These are phyloP conservation scores for Penicillium sp. DNA, from an alignment of 2,329 filamentous ascomycete species.

Conservation along the genomic window DNA sequence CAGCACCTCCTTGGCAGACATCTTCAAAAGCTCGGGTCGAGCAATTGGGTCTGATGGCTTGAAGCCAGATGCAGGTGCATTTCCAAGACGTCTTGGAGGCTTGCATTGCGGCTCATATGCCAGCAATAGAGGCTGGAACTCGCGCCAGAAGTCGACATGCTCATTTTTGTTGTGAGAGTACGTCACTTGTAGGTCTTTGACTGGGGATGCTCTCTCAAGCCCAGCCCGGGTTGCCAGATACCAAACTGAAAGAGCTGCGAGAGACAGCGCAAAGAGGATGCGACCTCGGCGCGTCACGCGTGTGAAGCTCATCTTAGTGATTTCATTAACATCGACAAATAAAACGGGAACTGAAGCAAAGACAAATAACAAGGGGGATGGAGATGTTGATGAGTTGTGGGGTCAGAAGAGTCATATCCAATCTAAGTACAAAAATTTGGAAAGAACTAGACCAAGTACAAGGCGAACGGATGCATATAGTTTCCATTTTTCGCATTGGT, in stretches of 20 bases:
- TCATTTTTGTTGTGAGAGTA: slow-evolving; percentile 10
- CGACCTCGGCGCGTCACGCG: slow-evolving; percentile 13
- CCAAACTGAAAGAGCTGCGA: slow-evolving; percentile 12
- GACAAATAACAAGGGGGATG: slow-evolving; percentile 1
- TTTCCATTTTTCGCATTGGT: background rate
- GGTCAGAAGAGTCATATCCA: background rate
- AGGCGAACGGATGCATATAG: slow-evolving; percentile 1
- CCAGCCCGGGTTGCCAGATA: background rate
- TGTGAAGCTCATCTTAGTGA: slow-evolving; percentile 7
- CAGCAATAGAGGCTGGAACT: slow-evolving; percentile 36
- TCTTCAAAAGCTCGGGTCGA: slow-evolving; percentile 38
- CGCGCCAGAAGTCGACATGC: slow-evolving; percentile 37
- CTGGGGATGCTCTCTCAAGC: background rate
- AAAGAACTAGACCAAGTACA: background rate
- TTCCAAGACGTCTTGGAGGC: slow-evolving; percentile 29
- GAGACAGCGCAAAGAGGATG: slow-evolving; percentile 3
- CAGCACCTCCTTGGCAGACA: slow-evolving; percentile 34
- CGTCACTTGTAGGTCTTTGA: background rate
- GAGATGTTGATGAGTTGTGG: background rate
- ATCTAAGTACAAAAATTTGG: background rate
- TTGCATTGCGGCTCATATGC: slow-evolving; percentile 33
- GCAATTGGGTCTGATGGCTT: slow-evolving; percentile 29
- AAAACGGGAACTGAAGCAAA: background rate
- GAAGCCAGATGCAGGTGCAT: slow-evolving; percentile 31
- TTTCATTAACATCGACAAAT: background rate